phyloP scores from a whole-genome alignment of 768 basidiomycete species.

The Kwoniella sp. region DNA sequence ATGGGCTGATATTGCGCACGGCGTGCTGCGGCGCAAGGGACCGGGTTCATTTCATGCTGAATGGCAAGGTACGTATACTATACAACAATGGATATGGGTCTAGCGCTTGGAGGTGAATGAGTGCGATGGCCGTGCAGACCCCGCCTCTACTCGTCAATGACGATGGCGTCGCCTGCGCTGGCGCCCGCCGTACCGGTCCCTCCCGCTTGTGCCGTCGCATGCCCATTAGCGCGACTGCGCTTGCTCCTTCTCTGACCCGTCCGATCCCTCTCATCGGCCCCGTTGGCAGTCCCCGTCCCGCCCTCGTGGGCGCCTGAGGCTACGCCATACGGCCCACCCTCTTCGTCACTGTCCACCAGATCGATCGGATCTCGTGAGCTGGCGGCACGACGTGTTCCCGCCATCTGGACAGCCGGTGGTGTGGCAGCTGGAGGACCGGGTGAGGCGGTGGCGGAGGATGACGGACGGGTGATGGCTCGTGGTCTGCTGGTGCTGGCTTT shows the following conservation, averaged over 20 bases:
- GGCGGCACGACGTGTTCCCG: slow-evolving; percentile 10
- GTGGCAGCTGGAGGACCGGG: neutral
- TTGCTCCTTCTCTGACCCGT: slow-evolving; percentile 2
- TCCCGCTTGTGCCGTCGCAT: too few relatives aligned
- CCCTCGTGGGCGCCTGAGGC: neutral
- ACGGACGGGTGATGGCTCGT: slow-evolving; percentile 2
- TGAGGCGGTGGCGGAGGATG: neutral
- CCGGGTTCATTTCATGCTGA: too few relatives aligned
- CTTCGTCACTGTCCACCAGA: slow-evolving; percentile 5
- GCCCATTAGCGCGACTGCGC: slow-evolving; percentile 2
- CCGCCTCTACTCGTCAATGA: slow-evolving; percentile 15
- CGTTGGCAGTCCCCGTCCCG: neutral
- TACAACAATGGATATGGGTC: too few relatives aligned
- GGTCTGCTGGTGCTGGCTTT: neutral
- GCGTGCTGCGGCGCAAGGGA: too few relatives aligned
- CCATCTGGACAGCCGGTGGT: neutral
- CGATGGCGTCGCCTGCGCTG: slow-evolving; percentile 16
- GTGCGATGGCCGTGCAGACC: too few relatives aligned
- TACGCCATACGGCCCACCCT: neutral
- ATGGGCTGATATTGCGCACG: too few relatives aligned
- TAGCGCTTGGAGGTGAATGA: too few relatives aligned
- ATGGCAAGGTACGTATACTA: too few relatives aligned
- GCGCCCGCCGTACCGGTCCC: slow-evolving; percentile 1
- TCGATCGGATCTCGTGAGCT: slow-evolving; percentile 9
- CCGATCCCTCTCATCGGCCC: neutral